A percentile compares a stretch with the other conserved stretches of the same genome.
Conservation (phyloP, 306 rosid species). For the Vachellia pachyceras region DNA sequence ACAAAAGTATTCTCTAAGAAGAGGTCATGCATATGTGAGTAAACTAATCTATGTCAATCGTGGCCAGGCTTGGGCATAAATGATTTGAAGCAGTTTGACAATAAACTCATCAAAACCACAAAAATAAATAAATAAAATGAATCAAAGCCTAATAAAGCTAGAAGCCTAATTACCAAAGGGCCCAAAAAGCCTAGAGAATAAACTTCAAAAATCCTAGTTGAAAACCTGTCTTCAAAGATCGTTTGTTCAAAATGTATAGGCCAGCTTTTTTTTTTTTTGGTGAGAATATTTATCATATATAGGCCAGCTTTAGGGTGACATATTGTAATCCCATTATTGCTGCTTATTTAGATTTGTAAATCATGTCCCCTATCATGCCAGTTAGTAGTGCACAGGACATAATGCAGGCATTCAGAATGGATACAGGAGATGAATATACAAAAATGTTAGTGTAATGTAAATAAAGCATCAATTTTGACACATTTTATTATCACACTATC, state of each 20-base stretch:
- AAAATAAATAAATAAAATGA: background rate
- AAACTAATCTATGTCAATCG: background rate
- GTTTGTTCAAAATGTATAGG: background rate
- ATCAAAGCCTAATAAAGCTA: background rate
- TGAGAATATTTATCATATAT: no score
- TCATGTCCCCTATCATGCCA: background rate
- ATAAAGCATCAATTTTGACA: slow-evolving; percentile 15
- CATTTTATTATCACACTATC: slow-evolving; percentile 8
- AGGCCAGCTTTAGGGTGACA: background rate
- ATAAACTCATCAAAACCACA: background rate
- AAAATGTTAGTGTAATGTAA: background rate
- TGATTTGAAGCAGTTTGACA: background rate
- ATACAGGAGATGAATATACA: background rate
- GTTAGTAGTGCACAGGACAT: background rate
- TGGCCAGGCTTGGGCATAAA: background rate
- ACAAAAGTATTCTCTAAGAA: background rate
- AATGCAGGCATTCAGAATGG: background rate
- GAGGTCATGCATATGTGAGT: background rate
- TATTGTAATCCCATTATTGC: background rate
- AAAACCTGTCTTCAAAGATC: background rate
- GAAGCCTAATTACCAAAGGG: background rate
- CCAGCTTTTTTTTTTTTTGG: no score
- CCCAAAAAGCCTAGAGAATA: background rate
- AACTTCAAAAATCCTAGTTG: background rate
- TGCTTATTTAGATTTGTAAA: background rate